Evolutionary conservation across 1,284 basidiomycete genomes (phyloP), one percentile per base, ranked within the genome.

Genomic region (Heterobasidion parviporum): DNA sequence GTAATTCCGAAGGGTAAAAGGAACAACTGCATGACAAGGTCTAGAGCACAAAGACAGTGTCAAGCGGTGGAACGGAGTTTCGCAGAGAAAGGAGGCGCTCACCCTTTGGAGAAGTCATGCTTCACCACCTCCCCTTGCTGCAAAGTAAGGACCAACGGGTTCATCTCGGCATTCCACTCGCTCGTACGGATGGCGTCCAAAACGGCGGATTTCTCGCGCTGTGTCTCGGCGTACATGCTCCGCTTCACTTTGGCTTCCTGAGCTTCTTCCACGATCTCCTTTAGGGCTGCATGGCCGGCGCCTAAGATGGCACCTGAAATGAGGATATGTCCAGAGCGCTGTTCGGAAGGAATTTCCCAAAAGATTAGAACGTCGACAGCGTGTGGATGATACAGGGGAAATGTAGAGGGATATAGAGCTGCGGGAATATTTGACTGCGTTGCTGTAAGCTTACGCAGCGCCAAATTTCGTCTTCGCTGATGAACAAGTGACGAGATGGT

Each of bases 211-310:
- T 83, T 82, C 68, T 93, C 83, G 52, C 86, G 76, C 56, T 81
- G 82, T 5, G 92, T 94, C 73, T 96, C 92, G 16, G 90, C 90
- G 67, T 93, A 97, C 81, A 96, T 90, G 58, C 83, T 92, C 58
- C 86, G 80, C 64, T 81, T 87, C 18, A 76, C 76, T 66, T 89
- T 89, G n/a, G 77, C 77, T 47, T 70, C 75, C 63, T 84, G 79
- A 5, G 80, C 78, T 14, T 77, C 74, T 44, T 81, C 75, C 8
- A 88, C 74, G 45, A 83, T 72, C 50, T 75, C 73, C 36, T 78
- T 73, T 56, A 93, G 72, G 12, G 75, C 72, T 15, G 82, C 87
- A 66, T 89, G 86, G 2, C 74, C 68, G 8, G 89, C 87, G 6
- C 90, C 88, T 6, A 91, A 74, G 6, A 73, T 75, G 8, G 87